Conservation (phyloP, 228 moss, liverwort and hornwort species). For the Sphagnum fallax region DNA sequence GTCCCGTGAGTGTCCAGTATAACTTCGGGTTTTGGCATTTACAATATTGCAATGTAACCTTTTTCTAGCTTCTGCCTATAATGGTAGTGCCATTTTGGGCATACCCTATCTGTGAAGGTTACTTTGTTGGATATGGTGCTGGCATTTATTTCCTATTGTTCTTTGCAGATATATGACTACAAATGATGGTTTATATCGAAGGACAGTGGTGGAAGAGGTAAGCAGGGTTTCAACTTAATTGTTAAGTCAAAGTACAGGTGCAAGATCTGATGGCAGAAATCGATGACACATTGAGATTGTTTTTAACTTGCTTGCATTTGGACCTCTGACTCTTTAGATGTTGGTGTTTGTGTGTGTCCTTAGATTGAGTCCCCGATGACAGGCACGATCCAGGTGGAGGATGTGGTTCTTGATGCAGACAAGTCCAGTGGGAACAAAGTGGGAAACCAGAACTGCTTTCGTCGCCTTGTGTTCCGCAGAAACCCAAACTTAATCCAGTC, state of each 20-base stretch:
- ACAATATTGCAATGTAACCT: too few relatives aligned
- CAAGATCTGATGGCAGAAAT: too few relatives aligned
- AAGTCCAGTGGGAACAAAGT: slow-evolving; percentile 27
- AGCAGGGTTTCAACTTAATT: background rate
- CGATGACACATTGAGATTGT: too few relatives aligned
- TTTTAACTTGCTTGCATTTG: too few relatives aligned
- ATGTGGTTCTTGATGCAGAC: slow-evolving; percentile 60
- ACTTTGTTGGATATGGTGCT: too few relatives aligned
- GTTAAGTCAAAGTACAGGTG: too few relatives aligned
- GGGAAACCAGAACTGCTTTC: slow-evolving; percentile 38
- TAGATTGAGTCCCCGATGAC: slow-evolving; percentile 80
- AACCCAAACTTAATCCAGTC: slow-evolving; percentile 91
- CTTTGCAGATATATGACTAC: slow-evolving; percentile 83
- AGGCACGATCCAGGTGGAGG: slow-evolving; percentile 80
- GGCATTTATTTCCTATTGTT: background rate
- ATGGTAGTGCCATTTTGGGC: too few relatives aligned
- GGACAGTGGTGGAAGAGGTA: slow-evolving; percentile 78
- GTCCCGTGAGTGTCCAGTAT: slow-evolving; percentile 58
- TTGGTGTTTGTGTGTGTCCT: too few relatives aligned
- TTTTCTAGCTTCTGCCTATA: too few relatives aligned
- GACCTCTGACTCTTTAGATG: too few relatives aligned
- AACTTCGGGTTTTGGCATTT: background rate
- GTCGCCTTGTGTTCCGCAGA: slow-evolving; percentile 83
- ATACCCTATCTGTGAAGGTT: too few relatives aligned
- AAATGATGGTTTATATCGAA: slow-evolving; percentile 69